Evolutionary conservation across 768 basidiomycete species (phyloP).

Genomic region (Dictyophora rubrovolvata): DNA sequence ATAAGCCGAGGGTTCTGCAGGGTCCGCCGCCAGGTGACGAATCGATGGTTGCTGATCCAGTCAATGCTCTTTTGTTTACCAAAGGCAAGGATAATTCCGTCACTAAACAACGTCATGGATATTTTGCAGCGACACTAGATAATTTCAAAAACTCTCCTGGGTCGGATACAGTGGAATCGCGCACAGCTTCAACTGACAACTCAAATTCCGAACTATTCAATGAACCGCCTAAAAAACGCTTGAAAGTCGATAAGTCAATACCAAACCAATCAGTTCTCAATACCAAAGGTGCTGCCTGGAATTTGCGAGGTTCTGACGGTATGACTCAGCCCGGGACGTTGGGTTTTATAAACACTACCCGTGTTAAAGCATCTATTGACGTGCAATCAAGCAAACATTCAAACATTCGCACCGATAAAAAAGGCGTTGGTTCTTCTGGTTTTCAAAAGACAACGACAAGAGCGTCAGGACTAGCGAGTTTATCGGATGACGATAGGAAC

Average conservation of each 20-base stretch:
- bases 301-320: constrained; percentile 15
- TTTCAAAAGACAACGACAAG: too few relatives aligned
- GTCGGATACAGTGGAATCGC: neutral
- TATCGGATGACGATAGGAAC: too few relatives aligned
- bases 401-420: too few relatives aligned
- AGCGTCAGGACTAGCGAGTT: too few relatives aligned
- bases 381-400: too few relatives aligned
- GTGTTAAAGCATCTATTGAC: too few relatives aligned
- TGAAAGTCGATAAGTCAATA: constrained; percentile 5
- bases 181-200: neutral
- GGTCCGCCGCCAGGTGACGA: too few relatives aligned
- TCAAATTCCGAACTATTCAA: constrained; percentile 7
- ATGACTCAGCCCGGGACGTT: neutral
- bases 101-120: neutral
- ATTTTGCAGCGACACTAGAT: neutral
- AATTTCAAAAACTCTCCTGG: neutral
- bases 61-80: neutral
- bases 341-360: too few relatives aligned
- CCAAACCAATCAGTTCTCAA: constrained; percentile 36
- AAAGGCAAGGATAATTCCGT: neutral
- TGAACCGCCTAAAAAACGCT: constrained; percentile 7
- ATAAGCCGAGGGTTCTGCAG: neutral
- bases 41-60: too few relatives aligned
- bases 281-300: constrained; percentile 46
- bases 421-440: too few relatives aligned